Base-by-base conservation (phyloP, 2,329 filamentous ascomycete species). In the Cladophialophora immunda region DNA sequence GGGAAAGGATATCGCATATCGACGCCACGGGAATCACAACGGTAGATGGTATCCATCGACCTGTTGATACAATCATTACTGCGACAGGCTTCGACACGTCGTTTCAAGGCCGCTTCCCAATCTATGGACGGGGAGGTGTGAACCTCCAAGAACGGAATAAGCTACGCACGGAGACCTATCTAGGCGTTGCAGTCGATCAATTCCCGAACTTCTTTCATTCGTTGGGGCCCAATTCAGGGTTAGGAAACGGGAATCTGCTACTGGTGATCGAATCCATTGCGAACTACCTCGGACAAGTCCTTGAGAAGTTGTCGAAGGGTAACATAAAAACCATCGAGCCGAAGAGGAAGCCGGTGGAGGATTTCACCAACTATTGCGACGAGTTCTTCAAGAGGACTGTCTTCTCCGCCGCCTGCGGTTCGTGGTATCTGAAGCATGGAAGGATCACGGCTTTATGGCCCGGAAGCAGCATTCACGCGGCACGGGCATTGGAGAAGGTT, bases 341-440 rank as follows among this genome's bases (percentile, higher is more conserved):
- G 4, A 82, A 79, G 69, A 67, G 75, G 1, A 78, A 82, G 38
- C 74, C 79, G 17, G 79, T 85, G n/a, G 73, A 78, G 32, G 82
- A 85, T 70, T 86, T 84, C 73, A 77, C 77, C 41, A 77, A 76
- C n/a, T 85, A 82, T 72, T 78, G 81, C 53, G 78, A 81, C 36
- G 78, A 78, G 59, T 84, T 83, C 71, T 84, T 86, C 72, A 76
- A 79, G 68, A 60, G 72, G 1, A 74, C 72, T 0, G 72, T 74
- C 9, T 73, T 69, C 62, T 69, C 63, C n/a, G 71, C 63, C 13
- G 69, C 76, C 13, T 87, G 85, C 73, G 79, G 79, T 52, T 83
- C 80, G 62, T 86, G 84, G 84, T 87, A 87, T 71, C 61, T 67
- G 4, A 70, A 68, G 53, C 62, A 32, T 19, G 81, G 81, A n/a